Evolutionary conservation across 139 green algal genomes (phyloP).

Genomic region (Yamagishiella unicocca): DNA sequence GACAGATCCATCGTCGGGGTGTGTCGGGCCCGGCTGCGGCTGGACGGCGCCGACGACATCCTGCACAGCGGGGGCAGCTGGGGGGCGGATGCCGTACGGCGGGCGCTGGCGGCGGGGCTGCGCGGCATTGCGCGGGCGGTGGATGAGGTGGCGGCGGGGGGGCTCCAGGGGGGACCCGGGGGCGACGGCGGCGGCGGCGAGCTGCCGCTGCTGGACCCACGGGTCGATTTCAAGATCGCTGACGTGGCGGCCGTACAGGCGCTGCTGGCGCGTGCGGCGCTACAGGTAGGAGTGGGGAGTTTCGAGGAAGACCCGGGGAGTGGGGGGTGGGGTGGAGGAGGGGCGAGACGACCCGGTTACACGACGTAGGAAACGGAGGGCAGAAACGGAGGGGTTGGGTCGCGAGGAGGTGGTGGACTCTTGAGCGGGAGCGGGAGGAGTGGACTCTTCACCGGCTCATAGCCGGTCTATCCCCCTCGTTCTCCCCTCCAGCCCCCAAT

Average conservation of each 20-base stretch:
- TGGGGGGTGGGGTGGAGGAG: no score
- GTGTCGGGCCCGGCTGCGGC: constrained; percentile 1
- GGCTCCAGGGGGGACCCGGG: background rate
- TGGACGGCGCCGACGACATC: constrained; percentile 55
- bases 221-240: constrained; percentile 51
- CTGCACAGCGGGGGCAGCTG: constrained; percentile 42
- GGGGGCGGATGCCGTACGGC: background rate
- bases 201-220: constrained; percentile 49
- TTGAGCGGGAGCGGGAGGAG: no score
- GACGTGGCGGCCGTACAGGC: constrained; percentile 56
- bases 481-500: no score
- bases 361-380: no score
- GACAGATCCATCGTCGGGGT: constrained; percentile 22
- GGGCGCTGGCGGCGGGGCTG: constrained; percentile 45
- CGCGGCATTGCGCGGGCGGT: constrained; percentile 49
- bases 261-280: constrained; percentile 34
- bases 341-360: no score
- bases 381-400: no score
- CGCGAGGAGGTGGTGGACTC: background rate
- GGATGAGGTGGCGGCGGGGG: constrained; percentile 9
- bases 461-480: no score
- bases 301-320: no score
- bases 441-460: no score
- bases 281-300: no score
- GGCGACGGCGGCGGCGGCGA: constrained; percentile 13